Evolutionary conservation across 192 early-diverging fungal genomes (phyloP), one percentile per base, ranked within the genome.

Genomic region (Bifiguratus adelaidae): DNA sequence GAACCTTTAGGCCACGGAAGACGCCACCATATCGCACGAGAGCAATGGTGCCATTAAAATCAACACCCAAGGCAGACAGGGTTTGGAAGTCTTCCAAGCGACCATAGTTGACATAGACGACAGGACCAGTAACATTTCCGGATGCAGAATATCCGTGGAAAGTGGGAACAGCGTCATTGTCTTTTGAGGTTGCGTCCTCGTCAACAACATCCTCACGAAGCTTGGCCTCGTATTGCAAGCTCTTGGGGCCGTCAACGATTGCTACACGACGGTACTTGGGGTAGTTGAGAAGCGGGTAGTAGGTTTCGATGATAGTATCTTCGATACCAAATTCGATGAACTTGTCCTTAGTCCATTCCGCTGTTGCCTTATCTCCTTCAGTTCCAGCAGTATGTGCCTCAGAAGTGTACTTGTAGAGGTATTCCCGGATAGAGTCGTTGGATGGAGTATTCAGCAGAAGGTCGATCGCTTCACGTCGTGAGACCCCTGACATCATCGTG

Each of bases 21-120:
- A 72, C 50, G 12, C 38, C 32, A 30, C 78, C 80, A 20, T 72
- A 67, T 27, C 75, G 68, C 19, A 80, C 59, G n/a, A 83, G 58
- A 5, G 71, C 78, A 22, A 83, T 57, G 21, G 49, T 57, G 32
- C 60, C 73, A 16, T 45, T 50, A 11, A 76, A 38, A 26, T 45
- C 48, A 9, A 81, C 56, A 0, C 67, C 65, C 8, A 48, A 47
- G 2, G 41, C 35, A 22, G 43, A 24, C 16, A 83, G 60, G 6
- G 46, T 52, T 19, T 30, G 41, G 51, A 76, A 82, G 53, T 83
- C 81, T 26, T 66, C 55, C n/a, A 40, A 18, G 3, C 56, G 48
- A 44, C 79, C 78, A 52, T 77, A 81, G 53, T 80, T 76, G 25
- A 74, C 79, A 52, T 81, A 81, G 1, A 82, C 65, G 7, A 83